These are phyloP conservation scores for Desmodesmus armatus DNA, from an alignment of 139 green algal genomes.

Conservation along the genomic window DNA sequence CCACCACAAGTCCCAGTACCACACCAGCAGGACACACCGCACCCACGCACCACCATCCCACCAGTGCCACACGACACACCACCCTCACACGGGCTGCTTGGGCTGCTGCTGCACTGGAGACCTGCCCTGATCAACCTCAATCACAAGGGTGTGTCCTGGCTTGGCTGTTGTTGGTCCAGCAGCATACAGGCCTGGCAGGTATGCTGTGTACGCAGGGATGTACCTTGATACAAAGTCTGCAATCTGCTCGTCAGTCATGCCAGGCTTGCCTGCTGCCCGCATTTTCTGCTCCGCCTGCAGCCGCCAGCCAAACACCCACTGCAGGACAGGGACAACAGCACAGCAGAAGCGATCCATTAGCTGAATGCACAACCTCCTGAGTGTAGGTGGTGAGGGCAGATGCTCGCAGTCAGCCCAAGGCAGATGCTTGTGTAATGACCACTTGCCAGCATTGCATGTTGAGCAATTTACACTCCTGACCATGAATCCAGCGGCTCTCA, in stretches of 20 bases:
- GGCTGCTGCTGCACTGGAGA: constrained; percentile 68
- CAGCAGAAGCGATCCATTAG: background rate
- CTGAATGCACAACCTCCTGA: too few relatives aligned
- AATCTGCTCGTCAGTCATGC: constrained; percentile 93
- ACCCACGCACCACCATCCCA: background rate
- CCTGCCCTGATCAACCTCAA: constrained; percentile 80
- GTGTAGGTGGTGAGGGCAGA: too few relatives aligned
- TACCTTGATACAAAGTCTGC: constrained; percentile 94
- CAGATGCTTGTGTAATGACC: too few relatives aligned
- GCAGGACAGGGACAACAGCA: background rate
- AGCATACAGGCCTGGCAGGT: constrained; percentile 86
- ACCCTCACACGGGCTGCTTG: background rate
- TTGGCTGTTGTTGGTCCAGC: constrained; percentile 79
- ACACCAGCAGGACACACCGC: background rate
- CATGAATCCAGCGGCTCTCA: background rate
- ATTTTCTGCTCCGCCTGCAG: constrained; percentile 94
- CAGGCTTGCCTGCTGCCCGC: constrained; percentile 80
- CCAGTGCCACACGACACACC: background rate
- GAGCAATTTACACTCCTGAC: background rate
- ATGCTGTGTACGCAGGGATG: constrained; percentile 97
- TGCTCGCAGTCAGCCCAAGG: too few relatives aligned
- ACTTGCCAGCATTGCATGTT: too few relatives aligned
- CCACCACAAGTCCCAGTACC: background rate
- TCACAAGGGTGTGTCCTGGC: constrained; percentile 69
- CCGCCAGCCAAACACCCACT: constrained; percentile 75